Evolutionary conservation across 2,329 filamentous ascomycete genomes (phyloP).

Genomic region (Fusarium incarnatum): DNA sequence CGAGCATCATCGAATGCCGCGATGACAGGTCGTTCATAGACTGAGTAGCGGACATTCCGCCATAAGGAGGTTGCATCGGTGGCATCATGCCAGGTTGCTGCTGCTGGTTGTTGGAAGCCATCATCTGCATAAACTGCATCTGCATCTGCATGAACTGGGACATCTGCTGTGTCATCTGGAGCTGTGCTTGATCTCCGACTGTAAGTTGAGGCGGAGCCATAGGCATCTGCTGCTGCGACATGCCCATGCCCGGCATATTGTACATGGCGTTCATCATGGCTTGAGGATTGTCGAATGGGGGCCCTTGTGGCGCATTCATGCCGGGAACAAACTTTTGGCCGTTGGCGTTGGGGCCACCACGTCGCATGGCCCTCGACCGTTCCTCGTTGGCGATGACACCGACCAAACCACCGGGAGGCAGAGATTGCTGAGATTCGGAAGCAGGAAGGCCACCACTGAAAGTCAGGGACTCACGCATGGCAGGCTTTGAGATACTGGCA

Average conservation of each 20-base stretch:
- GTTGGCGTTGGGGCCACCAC: conserved; percentile 80
- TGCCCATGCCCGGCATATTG: conserved; percentile 46
- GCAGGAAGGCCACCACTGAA: conserved; percentile 68
- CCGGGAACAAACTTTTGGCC: conserved; percentile 55
- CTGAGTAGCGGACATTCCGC: conserved; percentile 49
- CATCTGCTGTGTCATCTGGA: conserved; percentile 87
- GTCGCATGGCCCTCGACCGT: conserved; percentile 78
- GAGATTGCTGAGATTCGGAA: conserved; percentile 52
- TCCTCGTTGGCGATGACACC: conserved; percentile 91
- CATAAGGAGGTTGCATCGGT: conserved; percentile 47
- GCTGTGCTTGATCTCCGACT: conserved; percentile 77
- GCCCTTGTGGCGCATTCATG: conserved; percentile 53
- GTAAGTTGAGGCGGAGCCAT: conserved; percentile 63
- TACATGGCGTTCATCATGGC: conserved; percentile 56
- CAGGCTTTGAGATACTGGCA: conserved; percentile 77
- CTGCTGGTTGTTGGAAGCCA: conserved; percentile 59
- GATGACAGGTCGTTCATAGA: conserved; percentile 59
- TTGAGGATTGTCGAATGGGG: conserved; percentile 60
- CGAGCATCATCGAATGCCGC: conserved; percentile 61
- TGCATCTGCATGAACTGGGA: conserved; percentile 92
- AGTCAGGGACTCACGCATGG: conserved; percentile 79
- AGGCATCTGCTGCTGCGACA: conserved; percentile 44
- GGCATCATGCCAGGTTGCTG: conserved; percentile 44
- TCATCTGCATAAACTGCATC: conserved; percentile 94
- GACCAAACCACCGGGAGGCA: conserved; percentile 81